Conservation (phyloP, 805 yeast species). For the Debaryomyces maramus region DNA sequence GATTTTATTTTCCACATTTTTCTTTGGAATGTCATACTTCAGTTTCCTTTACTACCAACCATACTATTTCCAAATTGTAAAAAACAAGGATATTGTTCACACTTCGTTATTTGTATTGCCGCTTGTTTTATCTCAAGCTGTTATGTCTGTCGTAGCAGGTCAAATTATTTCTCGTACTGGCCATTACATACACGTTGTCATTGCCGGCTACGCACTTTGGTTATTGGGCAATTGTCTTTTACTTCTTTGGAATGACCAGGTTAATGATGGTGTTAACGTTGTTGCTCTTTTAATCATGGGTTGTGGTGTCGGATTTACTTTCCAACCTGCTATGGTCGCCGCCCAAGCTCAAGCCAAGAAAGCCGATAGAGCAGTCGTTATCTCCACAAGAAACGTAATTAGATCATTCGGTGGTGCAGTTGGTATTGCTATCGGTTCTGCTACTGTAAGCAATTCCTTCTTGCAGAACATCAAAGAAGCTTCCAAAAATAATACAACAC, state of each 20-base stretch:
- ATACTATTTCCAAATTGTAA: slow-evolving; percentile 27
- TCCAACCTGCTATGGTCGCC: slow-evolving; percentile 44
- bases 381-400: slow-evolving; percentile 32
- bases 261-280: slow-evolving; percentile 32
- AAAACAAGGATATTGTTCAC: slow-evolving; percentile 37
- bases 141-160: slow-evolving; percentile 46
- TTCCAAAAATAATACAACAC: slow-evolving; percentile 9
- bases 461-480: slow-evolving; percentile 15
- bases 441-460: slow-evolving; percentile 37
- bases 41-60: slow-evolving; percentile 47
- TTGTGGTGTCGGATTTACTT: slow-evolving; percentile 41
- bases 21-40: slow-evolving; percentile 51
- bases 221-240: slow-evolving; percentile 40
- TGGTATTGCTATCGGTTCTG: slow-evolving; percentile 44
- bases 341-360: slow-evolving; percentile 38
- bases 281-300: slow-evolving; percentile 16
- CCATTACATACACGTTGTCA: slow-evolving; percentile 42
- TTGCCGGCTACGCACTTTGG: slow-evolving; percentile 45
- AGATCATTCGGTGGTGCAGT: slow-evolving; percentile 37
- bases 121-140: slow-evolving; percentile 43
- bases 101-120: slow-evolving; percentile 46
- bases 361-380: slow-evolving; percentile 36
- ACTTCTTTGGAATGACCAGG: slow-evolving; percentile 26
- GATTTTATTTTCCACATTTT: slow-evolving; percentile 34
- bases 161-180: slow-evolving; percentile 43